Conservation (phyloP, 2,329 filamentous ascomycete genomes). For the Alternaria sp. region DNA sequence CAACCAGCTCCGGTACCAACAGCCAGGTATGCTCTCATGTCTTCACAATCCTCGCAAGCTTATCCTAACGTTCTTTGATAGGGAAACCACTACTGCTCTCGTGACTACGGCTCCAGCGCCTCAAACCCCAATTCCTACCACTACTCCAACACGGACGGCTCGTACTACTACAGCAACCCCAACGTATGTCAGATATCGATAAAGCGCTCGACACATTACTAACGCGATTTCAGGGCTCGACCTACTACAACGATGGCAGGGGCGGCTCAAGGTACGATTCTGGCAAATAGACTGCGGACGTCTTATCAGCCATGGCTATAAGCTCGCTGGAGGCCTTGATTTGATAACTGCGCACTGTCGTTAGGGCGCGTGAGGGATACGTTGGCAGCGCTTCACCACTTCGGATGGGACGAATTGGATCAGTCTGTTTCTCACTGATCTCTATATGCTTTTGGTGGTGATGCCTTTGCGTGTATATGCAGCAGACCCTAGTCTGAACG, state of each 20-base stretch:
- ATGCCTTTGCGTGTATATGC: not conserved
- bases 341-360: not conserved
- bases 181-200: conserved; percentile 10
- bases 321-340: not conserved
- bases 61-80: conserved; percentile 15
- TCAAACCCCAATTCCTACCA: conserved; percentile 52
- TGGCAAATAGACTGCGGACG: conserved; percentile 26
- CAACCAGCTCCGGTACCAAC: conserved; percentile 54
- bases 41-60: not conserved
- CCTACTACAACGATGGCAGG: conserved; percentile 51
- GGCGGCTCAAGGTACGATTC: conserved; percentile 44
- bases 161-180: conserved; percentile 54
- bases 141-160: conserved; percentile 48
- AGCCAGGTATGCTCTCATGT: conserved; percentile 29
- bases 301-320: not conserved
- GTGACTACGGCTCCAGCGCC: conserved; percentile 50
- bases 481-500: not conserved
- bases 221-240: conserved; percentile 36
- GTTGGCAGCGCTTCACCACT: not conserved
- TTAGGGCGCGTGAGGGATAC: not conserved
- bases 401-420: not conserved
- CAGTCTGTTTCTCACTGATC: not conserved
- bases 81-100: conserved; percentile 54
- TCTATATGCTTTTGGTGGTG: not conserved
- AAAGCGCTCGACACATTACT: not conserved